Evolutionary conservation across 1,284 basidiomycete genomes (phyloP).

Genomic region (Papiliotrema terrestris): DNA sequence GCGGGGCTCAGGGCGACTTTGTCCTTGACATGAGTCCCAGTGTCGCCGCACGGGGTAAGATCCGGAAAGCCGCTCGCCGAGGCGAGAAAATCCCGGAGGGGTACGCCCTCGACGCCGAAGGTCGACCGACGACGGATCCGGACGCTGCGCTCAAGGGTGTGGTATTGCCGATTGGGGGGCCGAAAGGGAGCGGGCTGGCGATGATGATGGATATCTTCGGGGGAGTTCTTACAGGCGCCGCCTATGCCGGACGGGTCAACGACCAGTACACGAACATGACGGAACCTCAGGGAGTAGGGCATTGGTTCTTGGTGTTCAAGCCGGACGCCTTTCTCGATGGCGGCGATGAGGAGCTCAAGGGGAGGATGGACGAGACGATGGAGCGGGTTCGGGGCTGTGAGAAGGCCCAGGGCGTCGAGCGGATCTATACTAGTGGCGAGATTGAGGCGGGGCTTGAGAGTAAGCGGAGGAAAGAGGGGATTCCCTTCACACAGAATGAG

Average conservation of each 20-base stretch:
- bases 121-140: constrained; percentile 1
- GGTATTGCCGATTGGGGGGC: constrained; percentile 5
- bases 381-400: neutral
- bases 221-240: constrained; percentile 1
- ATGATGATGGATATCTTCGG: constrained; percentile 10
- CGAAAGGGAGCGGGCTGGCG: constrained; percentile 5
- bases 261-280: constrained; percentile 4
- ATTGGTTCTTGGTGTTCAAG: constrained; percentile 5
- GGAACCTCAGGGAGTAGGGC: constrained; percentile 2
- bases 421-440: constrained; percentile 5
- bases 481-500: constrained; percentile 3
- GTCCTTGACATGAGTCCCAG: constrained; percentile 5
- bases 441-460: neutral
- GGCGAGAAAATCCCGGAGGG: constrained; percentile 4
- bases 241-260: constrained; percentile 2
- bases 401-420: neutral
- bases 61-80: constrained; percentile 1
- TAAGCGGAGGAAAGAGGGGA: neutral
- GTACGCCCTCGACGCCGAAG: constrained; percentile 3
- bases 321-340: constrained; percentile 5
- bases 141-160: constrained; percentile 5
- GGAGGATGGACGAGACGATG: neutral
- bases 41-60: constrained; percentile 4
- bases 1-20: neutral
- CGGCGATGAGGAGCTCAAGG: neutral